phyloP scores from a whole-genome alignment of 108 stramenopile genomes.

The Conticribra guillardii region DNA sequence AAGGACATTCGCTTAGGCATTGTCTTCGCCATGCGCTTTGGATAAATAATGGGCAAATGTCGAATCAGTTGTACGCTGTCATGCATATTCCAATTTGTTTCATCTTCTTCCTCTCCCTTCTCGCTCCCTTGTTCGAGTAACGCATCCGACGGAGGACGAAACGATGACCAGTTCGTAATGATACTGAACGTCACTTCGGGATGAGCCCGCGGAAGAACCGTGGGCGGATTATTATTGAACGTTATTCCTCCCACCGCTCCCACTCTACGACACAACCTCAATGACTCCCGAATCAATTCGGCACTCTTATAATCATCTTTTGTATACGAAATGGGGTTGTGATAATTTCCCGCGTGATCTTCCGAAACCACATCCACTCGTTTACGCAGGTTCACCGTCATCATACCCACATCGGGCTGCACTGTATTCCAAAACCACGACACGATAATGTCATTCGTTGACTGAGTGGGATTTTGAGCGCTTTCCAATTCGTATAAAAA shows the following conservation, averaged over 20 bases:
- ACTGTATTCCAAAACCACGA: constrained; percentile 47
- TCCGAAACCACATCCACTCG: constrained; percentile 27
- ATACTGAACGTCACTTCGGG: constrained; percentile 35
- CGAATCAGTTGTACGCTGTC: constrained; percentile 19
- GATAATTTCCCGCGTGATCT: constrained; percentile 45
- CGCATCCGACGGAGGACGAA: constrained; percentile 6
- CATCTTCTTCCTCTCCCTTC: background rate
- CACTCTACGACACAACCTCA: constrained; percentile 33
- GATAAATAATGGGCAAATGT: constrained; percentile 44
- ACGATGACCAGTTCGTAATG: constrained; percentile 50
- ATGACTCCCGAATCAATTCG: constrained; percentile 33
- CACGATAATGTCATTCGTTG: constrained; percentile 41
- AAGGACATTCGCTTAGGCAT: constrained; percentile 49
- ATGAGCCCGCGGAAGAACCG: constrained; percentile 28
- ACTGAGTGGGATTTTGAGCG: constrained; percentile 31
- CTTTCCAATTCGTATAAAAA: constrained; percentile 14
- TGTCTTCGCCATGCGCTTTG: constrained; percentile 23
- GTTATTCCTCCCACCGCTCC: constrained; percentile 21
- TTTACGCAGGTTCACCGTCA: constrained; percentile 44
- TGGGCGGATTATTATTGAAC: too few species aligned
- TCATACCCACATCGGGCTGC: constrained; percentile 38
- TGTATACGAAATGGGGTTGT: constrained; percentile 43
- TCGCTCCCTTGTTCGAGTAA: background rate
- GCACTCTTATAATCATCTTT: constrained; percentile 39
- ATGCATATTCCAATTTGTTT: constrained; percentile 4